Evolutionary conservation across 192 early-diverging fungal genomes (phyloP).

Genomic region (Backusella mclennaniae): DNA sequence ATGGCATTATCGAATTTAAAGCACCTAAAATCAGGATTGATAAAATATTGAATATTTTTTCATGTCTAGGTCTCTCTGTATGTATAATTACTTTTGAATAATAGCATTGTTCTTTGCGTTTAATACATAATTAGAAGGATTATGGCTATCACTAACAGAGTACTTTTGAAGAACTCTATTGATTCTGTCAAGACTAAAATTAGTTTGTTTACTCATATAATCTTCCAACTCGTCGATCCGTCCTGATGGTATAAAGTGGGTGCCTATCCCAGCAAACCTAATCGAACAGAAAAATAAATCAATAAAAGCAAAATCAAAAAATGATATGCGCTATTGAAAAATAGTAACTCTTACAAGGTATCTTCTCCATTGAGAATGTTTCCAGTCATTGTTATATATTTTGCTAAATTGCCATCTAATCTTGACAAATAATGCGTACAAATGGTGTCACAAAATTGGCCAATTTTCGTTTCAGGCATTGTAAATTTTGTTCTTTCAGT

Average conservation of each 20-base stretch:
- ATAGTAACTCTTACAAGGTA: conserved; percentile 60
- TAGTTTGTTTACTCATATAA: conserved; percentile 65
- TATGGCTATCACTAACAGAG: conserved; percentile 45
- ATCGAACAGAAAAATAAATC: not conserved
- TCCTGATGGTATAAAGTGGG: conserved; percentile 90
- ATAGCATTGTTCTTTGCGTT: not conserved
- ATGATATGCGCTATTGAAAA: no score
- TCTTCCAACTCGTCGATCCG: conserved; percentile 77
- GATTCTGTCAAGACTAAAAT: conserved; percentile 77
- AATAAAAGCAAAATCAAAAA: not conserved
- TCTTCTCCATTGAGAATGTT: conserved; percentile 74
- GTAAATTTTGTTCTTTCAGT: no score
- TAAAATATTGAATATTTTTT: not conserved
- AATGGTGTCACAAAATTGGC: conserved; percentile 94
- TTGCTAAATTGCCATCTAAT: conserved; percentile 91
- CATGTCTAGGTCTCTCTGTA: not conserved
- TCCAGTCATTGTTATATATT: conserved; percentile 89
- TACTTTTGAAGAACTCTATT: conserved; percentile 82
- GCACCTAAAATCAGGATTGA: conserved; percentile 49
- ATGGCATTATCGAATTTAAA: conserved; percentile 82
- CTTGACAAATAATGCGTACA: conserved; percentile 91
- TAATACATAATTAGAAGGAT: not conserved
- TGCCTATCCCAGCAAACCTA: conserved; percentile 86
- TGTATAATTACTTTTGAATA: not conserved
- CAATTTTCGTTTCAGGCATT: conserved; percentile 66